These are phyloP conservation scores for Exophiala phaeomuriformis DNA, from an alignment of 2,329 filamentous ascomycete genomes.

Conservation along the genomic window DNA sequence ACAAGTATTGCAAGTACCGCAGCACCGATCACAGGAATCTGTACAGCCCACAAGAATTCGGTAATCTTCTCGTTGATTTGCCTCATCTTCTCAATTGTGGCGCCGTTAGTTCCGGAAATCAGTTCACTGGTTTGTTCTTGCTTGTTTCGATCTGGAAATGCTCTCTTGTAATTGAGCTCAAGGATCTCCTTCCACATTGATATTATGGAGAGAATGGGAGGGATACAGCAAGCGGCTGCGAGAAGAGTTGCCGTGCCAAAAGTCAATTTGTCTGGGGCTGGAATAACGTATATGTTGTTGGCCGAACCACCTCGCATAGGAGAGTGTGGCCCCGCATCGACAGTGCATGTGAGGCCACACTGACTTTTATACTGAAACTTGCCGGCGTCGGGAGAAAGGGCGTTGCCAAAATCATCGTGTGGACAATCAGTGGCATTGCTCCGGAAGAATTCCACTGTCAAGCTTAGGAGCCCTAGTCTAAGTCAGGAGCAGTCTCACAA, in stretches of 20 bases:
- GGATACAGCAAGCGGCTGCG: constrained; percentile 58
- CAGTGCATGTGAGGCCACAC: constrained; percentile 47
- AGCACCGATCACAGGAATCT: constrained; percentile 52
- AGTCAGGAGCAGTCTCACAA: background rate
- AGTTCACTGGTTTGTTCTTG: background rate
- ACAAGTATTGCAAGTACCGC: constrained; percentile 54
- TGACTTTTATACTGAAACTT: constrained; percentile 42
- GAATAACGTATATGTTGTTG: constrained; percentile 57
- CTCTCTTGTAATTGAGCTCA: constrained; percentile 51
- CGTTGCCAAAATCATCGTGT: constrained; percentile 34
- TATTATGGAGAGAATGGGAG: constrained; percentile 54
- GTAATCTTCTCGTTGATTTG: constrained; percentile 31
- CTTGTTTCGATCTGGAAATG: background rate
- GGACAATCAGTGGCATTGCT: constrained; percentile 41
- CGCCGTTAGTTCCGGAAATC: constrained; percentile 21
- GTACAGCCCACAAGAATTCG: constrained; percentile 38
- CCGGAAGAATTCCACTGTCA: constrained; percentile 60
- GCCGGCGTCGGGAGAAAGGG: constrained; percentile 32
- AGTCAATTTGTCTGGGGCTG: constrained; percentile 48
- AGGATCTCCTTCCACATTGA: constrained; percentile 60
- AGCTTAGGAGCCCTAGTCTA: constrained; percentile 48
- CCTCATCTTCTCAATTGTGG: constrained; percentile 46
- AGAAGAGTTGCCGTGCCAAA: constrained; percentile 56
- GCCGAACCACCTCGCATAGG: constrained; percentile 50
- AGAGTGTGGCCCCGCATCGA: constrained; percentile 45